Evolutionary conservation across 2,329 filamentous ascomycete genomes (phyloP), one percentile per base, ranked within the genome.

Genomic region (Fusarium sp.): DNA sequence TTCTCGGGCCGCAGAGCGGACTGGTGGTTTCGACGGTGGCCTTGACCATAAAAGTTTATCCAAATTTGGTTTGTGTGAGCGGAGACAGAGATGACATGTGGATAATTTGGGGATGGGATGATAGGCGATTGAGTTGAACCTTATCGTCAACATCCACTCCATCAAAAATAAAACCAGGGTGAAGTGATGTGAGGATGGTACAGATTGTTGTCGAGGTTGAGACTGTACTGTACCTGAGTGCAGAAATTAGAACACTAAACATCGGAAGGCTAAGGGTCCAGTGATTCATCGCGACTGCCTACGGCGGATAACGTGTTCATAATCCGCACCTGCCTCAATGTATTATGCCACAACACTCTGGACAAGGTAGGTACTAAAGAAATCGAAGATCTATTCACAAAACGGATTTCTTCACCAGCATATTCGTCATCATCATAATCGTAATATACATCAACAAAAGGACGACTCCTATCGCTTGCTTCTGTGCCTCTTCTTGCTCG

Each of bases 401-500:
- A 31, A 36, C 38, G 31, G 28, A 41, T 42, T 30, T 37, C 23
- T 47, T 37, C 52, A 15, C 30, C 42, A 42, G 33, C 40, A 42
- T 31, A 31, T 57, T 36, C 31, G 37, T 41, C 26, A 59, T 30
- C 20, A 26, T 49, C 23, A 58, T 33, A 38, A 16, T 26, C 18
- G 46, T 37, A 18, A 18, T 33, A 9, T 23, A 20, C 11, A 33
- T 26, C 16, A 13, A 30, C 41, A 16, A 18, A 3, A 13, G 9
- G 13, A 13, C 3, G 28, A 12, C 16, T 15, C 33, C 31, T 59
- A 65, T 26, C 71, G 65, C 51, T 74, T 75, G 8, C 63, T 65
- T 59, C 75, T 76, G 59, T 70, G 68, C 11, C 71, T 60, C 51
- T 72, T 77, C 66, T 77, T 76, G 54, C 69, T 67, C 12, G 71